Percentiles rank a stretch among this genome's conserved stretches.
Evolutionary conservation across 2,329 filamentous ascomycete species (phyloP).

Genomic region (Cladosporium oxysporum): DNA sequence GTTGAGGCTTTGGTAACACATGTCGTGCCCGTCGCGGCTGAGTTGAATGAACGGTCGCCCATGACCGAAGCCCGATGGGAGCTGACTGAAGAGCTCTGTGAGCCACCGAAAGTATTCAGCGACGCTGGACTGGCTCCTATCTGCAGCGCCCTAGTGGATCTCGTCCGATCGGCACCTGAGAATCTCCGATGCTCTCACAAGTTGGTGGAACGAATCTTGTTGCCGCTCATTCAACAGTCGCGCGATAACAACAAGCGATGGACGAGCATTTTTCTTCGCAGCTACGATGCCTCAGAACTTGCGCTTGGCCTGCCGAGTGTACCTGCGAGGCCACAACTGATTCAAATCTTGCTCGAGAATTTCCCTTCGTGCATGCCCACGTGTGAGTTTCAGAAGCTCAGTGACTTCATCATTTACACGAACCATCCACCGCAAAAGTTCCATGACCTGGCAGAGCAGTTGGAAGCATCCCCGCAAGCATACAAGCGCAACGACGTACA

Average conservation of each 20-base stretch:
- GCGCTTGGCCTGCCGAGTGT: background rate
- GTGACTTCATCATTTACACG: background rate
- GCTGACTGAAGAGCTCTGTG: conserved; percentile 23
- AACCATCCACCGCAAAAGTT: background rate
- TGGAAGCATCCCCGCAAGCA: background rate
- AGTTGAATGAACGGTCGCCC: conserved; percentile 38
- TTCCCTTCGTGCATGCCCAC: background rate
- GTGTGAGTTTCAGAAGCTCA: background rate
- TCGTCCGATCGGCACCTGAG: background rate
- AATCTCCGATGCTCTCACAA: background rate
- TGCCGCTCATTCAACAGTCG: background rate
- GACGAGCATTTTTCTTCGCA: conserved; percentile 2
- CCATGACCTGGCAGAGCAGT: background rate
- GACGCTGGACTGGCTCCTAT: background rate
- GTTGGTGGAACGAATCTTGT: background rate
- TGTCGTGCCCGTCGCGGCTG: conserved; percentile 38
- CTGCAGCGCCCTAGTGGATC: background rate
- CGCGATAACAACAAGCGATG: conserved; percentile 4
- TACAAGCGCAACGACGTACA: background rate
- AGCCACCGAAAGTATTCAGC: background rate
- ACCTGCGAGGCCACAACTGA: background rate
- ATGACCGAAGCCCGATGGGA: conserved; percentile 38
- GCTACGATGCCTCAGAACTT: background rate
- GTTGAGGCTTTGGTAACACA: conserved; percentile 32
- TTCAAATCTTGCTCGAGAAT: background rate